A percentile compares a stretch with the other conserved stretches of the same genome.
phyloP scores from a whole-genome alignment of 1,284 basidiomycete species.

The Moesziomyces sp. region DNA sequence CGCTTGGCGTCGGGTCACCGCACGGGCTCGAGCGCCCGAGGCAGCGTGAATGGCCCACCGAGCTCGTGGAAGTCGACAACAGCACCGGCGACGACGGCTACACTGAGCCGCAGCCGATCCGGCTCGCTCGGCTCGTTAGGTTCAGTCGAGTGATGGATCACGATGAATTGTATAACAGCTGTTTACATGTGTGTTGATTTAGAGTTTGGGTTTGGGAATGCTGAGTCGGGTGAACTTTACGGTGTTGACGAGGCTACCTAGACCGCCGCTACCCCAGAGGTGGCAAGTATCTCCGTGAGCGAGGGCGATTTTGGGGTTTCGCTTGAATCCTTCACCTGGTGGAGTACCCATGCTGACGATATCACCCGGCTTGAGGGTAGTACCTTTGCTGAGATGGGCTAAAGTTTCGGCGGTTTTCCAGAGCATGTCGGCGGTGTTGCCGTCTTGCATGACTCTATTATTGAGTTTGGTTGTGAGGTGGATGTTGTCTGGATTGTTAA shows the following conservation, averaged over 20 bases:
- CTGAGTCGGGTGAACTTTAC: constrained; percentile 10
- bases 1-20: constrained; percentile 24
- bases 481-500: constrained; percentile 79
- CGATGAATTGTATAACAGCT: too few species aligned
- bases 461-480: constrained; percentile 78
- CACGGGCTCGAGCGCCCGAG: constrained; percentile 15
- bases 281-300: constrained; percentile 79
- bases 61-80: constrained; percentile 36
- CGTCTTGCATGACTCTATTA: constrained; percentile 77
- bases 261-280: constrained; percentile 26
- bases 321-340: constrained; percentile 78
- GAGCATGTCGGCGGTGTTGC: constrained; percentile 72
- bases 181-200: not conserved
- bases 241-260: constrained; percentile 36
- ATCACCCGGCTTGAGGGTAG: constrained; percentile 83
- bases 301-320: constrained; percentile 77
- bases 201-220: not conserved
- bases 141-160: too few species aligned
- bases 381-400: constrained; percentile 70
- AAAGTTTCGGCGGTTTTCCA: constrained; percentile 57
- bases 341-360: constrained; percentile 76
- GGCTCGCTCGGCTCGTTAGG: constrained; percentile 71
- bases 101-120: constrained; percentile 82
- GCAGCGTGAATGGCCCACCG: constrained; percentile 36
- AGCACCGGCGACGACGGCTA: not conserved